Conservation (phyloP, 1,139 yeast species). For the Trichomonascaceae sp. region DNA sequence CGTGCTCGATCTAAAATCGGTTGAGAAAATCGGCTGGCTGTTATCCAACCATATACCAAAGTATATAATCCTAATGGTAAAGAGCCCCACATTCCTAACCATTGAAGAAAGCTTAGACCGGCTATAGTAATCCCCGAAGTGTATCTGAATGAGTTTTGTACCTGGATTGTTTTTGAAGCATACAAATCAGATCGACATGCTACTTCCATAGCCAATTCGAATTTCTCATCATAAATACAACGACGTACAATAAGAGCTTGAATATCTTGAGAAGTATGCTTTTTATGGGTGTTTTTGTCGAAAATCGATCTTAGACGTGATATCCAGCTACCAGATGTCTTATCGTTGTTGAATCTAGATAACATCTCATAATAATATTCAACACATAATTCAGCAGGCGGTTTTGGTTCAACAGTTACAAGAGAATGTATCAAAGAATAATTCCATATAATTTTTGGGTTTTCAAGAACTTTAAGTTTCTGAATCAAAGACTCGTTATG, state of each 20-base stretch:
- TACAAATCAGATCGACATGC: conserved; percentile 3
- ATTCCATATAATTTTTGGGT: not conserved
- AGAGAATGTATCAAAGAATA: conserved; percentile 1
- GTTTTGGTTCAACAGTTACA: conserved; percentile 2
- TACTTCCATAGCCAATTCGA: conserved; percentile 7
- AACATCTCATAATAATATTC: conserved; percentile 3
- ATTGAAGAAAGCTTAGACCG: not conserved
- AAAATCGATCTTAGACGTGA: not conserved
- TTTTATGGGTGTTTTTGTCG: not conserved
- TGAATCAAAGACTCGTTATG: conserved; percentile 1
- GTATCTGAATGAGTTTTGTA: not conserved
- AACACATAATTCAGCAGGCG: conserved; percentile 1
- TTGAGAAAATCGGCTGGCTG: not conserved
- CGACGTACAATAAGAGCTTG: not conserved
- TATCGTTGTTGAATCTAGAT: not conserved
- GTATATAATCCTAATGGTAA: conserved; percentile 1
- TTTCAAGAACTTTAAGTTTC: not conserved
- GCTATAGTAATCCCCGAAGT: not conserved
- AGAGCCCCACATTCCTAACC: conserved; percentile 5
- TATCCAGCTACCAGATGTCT: not conserved
- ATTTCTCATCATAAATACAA: conserved; percentile 4
- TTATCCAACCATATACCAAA: conserved; percentile 6
- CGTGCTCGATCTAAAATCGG: conserved; percentile 6
- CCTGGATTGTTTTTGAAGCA: not conserved
- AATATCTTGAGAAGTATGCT: not conserved